A percentile compares a stretch with the other conserved stretches of the same genome.
phyloP scores from a whole-genome alignment of 2,329 filamentous ascomycete species.

The Emmonsia crescens region DNA sequence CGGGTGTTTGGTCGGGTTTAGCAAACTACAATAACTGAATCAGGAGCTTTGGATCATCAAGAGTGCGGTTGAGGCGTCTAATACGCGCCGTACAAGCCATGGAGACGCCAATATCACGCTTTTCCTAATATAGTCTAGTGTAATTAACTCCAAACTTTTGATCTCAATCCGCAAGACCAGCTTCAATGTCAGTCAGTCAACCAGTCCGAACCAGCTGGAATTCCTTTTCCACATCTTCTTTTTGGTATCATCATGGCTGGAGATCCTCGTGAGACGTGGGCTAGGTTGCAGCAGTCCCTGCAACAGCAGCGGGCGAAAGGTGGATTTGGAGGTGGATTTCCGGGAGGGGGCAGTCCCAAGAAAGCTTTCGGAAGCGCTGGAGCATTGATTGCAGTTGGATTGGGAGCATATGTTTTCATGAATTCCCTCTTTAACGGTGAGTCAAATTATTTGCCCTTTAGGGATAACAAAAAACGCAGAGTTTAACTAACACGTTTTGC shows the following conservation, averaged over 20 bases:
- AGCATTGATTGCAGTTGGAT: slow-evolving; percentile 42
- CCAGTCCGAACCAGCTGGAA: background rate
- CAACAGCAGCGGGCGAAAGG: slow-evolving; percentile 42
- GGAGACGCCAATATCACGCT: background rate
- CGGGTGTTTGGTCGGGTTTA: background rate
- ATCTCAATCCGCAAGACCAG: background rate
- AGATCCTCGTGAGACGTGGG: slow-evolving; percentile 57
- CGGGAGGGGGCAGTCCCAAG: slow-evolving; percentile 41
- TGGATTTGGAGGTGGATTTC: slow-evolving; percentile 39
- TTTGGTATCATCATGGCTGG: slow-evolving; percentile 28
- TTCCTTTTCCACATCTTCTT: slow-evolving; percentile 8
- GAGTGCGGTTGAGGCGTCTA: background rate
- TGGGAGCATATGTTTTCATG: slow-evolving; percentile 28
- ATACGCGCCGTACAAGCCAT: background rate
- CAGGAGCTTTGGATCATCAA: background rate
- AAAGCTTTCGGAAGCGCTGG: slow-evolving; percentile 41
- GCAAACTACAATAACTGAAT: background rate
- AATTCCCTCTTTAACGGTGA: slow-evolving; percentile 60
- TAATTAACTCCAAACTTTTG: slow-evolving; percentile 11
- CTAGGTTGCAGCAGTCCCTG: slow-evolving; percentile 52
- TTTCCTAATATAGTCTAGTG: slow-evolving; percentile 11
- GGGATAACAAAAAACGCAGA: background rate
- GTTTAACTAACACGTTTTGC: slow-evolving; percentile 10
- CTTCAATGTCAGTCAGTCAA: background rate
- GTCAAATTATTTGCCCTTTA: slow-evolving; percentile 9